These are phyloP conservation scores for Purpureocillium lavendulum DNA, from an alignment of 2,329 filamentous ascomycete species.

Conservation along the genomic window DNA sequence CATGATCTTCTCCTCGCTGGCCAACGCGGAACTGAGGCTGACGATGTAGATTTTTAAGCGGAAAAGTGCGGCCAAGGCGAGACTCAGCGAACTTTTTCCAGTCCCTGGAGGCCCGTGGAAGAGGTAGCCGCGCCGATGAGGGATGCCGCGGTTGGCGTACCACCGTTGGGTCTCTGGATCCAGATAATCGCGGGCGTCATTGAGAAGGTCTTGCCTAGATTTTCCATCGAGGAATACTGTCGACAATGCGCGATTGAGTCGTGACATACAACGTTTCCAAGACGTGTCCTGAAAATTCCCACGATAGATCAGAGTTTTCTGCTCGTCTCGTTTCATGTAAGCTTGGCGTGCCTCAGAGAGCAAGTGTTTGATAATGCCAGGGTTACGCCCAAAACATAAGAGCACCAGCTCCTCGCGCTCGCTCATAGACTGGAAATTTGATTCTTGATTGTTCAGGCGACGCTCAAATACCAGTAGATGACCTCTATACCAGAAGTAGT, in stretches of 20 bases:
- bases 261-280: conserved; percentile 56
- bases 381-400: conserved; percentile 53
- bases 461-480: too few species aligned
- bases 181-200: conserved; percentile 56
- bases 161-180: conserved; percentile 58
- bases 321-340: conserved; percentile 49
- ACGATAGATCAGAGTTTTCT: conserved; percentile 58
- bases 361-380: conserved; percentile 52
- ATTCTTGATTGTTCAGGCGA: too few species aligned
- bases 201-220: conserved; percentile 50
- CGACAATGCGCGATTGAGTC: conserved; percentile 51
- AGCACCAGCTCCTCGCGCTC: conserved; percentile 52
- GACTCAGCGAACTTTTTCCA: conserved; percentile 65
- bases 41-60: conserved; percentile 66
- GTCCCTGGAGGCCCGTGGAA: conserved; percentile 75
- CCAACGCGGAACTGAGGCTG: conserved; percentile 52
- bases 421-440: too few species aligned
- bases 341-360: conserved; percentile 47
- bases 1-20: conserved; percentile 58
- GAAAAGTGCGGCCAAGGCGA: conserved; percentile 63
- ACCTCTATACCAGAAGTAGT: conserved; percentile 61
- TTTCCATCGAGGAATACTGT: conserved; percentile 57
- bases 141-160: conserved; percentile 79
- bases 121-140: conserved; percentile 76
- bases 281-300: conserved; percentile 38